phyloP scores from a whole-genome alignment of 257 asterid species.

The Solanum habrochaites region DNA sequence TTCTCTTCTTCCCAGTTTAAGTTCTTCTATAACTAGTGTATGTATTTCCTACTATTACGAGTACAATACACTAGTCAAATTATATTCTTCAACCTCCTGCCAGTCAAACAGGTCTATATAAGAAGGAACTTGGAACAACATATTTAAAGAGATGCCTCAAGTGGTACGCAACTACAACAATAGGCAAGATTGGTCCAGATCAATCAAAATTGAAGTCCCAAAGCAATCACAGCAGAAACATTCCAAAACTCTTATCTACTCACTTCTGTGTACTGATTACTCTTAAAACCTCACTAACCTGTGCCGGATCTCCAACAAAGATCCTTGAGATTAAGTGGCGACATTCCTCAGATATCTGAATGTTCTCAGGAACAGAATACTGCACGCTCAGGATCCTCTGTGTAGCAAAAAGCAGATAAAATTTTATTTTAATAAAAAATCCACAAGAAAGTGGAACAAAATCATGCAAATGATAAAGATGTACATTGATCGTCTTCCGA shows the following conservation, averaged over 20 bases:
- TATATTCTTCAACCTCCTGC: background rate
- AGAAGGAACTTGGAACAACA: background rate
- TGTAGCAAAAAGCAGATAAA: background rate
- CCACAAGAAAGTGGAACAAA: background rate
- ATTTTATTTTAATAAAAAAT: background rate
- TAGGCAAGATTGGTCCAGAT: background rate
- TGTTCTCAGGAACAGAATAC: constrained; percentile 48
- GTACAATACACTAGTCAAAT: background rate
- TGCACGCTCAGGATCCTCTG: constrained; percentile 64
- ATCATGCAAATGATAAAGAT: background rate
- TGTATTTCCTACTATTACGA: background rate
- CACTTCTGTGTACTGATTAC: background rate
- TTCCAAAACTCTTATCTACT: background rate
- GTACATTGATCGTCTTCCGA: constrained; percentile 53
- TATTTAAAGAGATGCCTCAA: background rate
- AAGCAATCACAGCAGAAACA: background rate
- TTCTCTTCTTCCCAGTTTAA: background rate
- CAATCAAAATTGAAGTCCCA: background rate
- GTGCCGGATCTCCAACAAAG: constrained; percentile 57
- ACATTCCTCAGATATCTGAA: constrained; percentile 55
- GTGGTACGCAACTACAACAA: background rate
- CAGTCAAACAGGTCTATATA: background rate
- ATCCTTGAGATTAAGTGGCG: constrained; percentile 57
- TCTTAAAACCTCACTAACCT: constrained; percentile 25
- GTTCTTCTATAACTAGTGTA: background rate